phyloP scores from a whole-genome alignment of 1,284 basidiomycete genomes.

The Cutaneotrichosporon daszewskae region DNA sequence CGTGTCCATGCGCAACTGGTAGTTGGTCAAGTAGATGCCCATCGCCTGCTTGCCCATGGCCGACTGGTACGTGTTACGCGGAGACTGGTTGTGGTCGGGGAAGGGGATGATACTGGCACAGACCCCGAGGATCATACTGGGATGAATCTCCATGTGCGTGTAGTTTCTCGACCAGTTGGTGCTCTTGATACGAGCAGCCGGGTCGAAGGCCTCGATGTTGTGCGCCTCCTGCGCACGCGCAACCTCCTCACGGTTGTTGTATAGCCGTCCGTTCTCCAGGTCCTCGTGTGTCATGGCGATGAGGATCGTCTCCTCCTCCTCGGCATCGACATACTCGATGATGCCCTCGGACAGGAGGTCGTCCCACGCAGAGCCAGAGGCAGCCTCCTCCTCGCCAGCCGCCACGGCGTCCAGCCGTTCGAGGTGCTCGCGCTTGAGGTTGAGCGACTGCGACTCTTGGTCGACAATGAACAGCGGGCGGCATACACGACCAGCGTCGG shows the following conservation, averaged over 20 bases:
- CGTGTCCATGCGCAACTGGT: constrained; percentile 95
- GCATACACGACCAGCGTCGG: constrained; percentile 93
- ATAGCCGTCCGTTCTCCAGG: constrained; percentile 63
- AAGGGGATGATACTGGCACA: constrained; percentile 99
- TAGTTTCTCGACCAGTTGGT: constrained; percentile 78
- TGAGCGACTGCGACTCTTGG: constrained; percentile 66
- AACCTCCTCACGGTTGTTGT: constrained; percentile 29
- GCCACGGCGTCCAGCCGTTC: constrained; percentile 47
- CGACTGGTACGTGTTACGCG: constrained; percentile 98
- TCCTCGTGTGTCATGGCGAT: constrained; percentile 98
- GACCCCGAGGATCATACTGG: constrained; percentile 97
- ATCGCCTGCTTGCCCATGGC: constrained; percentile 99
- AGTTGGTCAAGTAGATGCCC: constrained; percentile 97
- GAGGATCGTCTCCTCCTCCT: constrained; percentile 99
- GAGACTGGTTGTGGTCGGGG: constrained; percentile 98
- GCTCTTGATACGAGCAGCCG: constrained; percentile 78
- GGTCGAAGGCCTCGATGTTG: constrained; percentile 60
- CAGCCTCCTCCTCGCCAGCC: constrained; percentile 53
- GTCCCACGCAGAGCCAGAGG: constrained; percentile 69
- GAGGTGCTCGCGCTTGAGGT: constrained; percentile 78
- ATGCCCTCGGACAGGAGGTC: constrained; percentile 80
- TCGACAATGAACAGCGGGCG: constrained; percentile 97
- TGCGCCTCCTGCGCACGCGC: constrained; percentile 52
- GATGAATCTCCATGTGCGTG: constrained; percentile 99
- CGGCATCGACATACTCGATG: constrained; percentile 92